Conservation (phyloP, 176 grass and related monocot species). For the Rhynchospora tenuis region DNA sequence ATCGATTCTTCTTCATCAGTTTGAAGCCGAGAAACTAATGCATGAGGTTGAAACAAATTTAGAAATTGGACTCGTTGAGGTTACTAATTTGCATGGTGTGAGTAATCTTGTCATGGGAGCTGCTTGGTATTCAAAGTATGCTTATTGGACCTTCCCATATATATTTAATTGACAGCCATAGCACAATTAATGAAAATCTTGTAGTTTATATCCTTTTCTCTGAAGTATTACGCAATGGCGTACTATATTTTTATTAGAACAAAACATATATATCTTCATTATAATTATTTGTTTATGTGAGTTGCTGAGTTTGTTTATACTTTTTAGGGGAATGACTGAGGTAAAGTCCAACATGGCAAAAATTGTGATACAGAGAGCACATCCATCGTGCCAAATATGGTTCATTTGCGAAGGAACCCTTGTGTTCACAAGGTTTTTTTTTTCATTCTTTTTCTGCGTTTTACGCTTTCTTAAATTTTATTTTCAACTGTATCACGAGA, state of each 20-base stretch:
- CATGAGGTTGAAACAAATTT: conserved; percentile 34
- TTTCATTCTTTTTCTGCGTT: neutral
- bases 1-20: conserved; percentile 18
- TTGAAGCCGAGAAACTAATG: conserved; percentile 48
- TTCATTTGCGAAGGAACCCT: neutral
- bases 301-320: neutral
- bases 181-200: neutral
- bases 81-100: conserved; percentile 31
- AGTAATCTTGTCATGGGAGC: conserved; percentile 48
- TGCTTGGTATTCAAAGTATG: conserved; percentile 51
- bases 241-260: too few species aligned
- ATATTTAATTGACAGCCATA: neutral
- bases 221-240: too few species aligned
- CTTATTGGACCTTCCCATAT: neutral
- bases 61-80: conserved; percentile 36
- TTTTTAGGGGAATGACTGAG: neutral
- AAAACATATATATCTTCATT: neutral
- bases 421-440: neutral
- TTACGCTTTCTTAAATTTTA: neutral
- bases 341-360: neutral
- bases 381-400: neutral
- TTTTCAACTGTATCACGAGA: neutral
- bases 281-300: neutral
- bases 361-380: neutral
- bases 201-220: neutral